phyloP scores from a whole-genome alignment of 768 basidiomycete genomes.

The Collybia mongolica region DNA sequence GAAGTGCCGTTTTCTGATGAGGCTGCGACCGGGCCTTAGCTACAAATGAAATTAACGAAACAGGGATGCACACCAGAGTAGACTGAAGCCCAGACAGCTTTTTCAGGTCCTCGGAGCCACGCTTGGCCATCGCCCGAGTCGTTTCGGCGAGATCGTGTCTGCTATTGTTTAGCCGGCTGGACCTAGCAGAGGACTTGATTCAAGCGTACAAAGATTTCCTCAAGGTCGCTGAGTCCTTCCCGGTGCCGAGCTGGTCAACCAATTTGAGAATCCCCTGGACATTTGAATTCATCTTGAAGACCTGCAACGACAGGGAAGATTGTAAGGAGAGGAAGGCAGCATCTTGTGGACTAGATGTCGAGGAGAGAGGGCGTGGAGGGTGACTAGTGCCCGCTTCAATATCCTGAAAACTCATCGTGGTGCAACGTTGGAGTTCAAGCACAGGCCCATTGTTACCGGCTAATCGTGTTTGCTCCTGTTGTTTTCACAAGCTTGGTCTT shows the following conservation, averaged over 20 bases:
- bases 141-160: conserved; percentile 95
- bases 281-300: conserved; percentile 99
- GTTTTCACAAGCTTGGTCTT: no score
- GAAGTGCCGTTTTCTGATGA: conserved; percentile 77
- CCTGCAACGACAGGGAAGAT: conserved; percentile 82
- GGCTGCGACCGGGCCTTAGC: conserved; percentile 45
- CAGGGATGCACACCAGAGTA: conserved; percentile 46
- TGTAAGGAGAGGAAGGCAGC: conserved; percentile 74
- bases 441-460: no score
- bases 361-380: conserved; percentile 30
- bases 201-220: conserved; percentile 82
- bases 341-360: conserved; percentile 55
- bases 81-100: conserved; percentile 71
- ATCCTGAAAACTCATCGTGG: conserved; percentile 55
- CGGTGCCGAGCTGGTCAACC: conserved; percentile 94
- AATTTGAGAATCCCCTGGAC: conserved; percentile 92
- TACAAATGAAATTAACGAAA: no score
- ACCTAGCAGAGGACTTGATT: conserved; percentile 1
- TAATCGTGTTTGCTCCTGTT: no score
- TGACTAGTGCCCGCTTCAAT: conserved; percentile 47
- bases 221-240: conserved; percentile 73
- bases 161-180: background rate
- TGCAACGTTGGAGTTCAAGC: background rate
- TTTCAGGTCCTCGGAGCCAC: conserved; percentile 92
- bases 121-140: conserved; percentile 93